These are phyloP conservation scores for Lyophyllum shimeji DNA, from an alignment of 768 basidiomycete genomes.

Conservation along the genomic window DNA sequence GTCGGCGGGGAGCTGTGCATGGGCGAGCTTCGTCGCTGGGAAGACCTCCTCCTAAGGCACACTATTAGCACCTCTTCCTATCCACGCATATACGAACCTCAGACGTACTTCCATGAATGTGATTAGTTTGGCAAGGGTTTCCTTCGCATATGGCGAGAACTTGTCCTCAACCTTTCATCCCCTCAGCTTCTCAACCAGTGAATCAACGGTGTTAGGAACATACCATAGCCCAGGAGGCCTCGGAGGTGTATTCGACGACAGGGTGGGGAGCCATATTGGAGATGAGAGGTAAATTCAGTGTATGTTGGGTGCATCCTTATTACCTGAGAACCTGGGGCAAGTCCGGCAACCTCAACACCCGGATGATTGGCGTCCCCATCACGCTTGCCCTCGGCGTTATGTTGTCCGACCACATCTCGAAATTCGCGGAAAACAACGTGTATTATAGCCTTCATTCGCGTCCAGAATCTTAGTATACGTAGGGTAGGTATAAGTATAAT, in stretches of 20 bases:
- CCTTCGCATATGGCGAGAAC: constrained; percentile 88
- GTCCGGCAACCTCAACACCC: constrained; percentile 15
- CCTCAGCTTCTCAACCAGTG: not conserved
- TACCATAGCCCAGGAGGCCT: constrained; percentile 88
- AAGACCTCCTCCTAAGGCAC: constrained; percentile 78
- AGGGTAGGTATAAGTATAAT: constrained; percentile 2
- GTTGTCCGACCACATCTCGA: not conserved
- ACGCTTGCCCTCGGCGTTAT: not conserved
- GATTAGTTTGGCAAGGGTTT: constrained; percentile 80
- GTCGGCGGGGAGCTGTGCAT: constrained; percentile 79
- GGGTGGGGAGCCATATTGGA: constrained; percentile 63
- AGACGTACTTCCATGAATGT: constrained; percentile 74
- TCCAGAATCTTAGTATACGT: not conserved
- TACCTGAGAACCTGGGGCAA: not conserved
- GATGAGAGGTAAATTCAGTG: not conserved
- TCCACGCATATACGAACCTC: not conserved
- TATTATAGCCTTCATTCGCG: not conserved
- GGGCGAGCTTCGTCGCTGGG: constrained; percentile 75
- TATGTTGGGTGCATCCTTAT: not conserved
- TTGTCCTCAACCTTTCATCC: constrained; percentile 79
- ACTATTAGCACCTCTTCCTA: not conserved
- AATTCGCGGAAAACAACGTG: not conserved
- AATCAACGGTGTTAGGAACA: constrained; percentile 18
- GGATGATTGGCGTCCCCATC: not conserved
- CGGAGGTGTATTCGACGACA: constrained; percentile 73